phyloP scores from a whole-genome alignment of 2,329 filamentous ascomycete species.

The Pleoardoris graminearum region DNA sequence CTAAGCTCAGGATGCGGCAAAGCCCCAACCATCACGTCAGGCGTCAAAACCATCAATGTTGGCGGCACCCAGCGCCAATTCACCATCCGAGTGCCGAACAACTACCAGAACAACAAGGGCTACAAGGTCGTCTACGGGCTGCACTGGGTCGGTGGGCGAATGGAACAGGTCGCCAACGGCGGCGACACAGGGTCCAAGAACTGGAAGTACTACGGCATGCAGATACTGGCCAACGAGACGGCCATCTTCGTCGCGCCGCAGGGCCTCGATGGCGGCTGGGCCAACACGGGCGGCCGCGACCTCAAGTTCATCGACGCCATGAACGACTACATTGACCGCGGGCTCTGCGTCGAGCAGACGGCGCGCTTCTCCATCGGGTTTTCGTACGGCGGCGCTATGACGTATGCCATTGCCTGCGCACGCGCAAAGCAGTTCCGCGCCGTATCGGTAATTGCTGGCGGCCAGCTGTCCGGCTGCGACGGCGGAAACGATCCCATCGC shows the following conservation, averaged over 20 bases:
- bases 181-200: constrained; percentile 2
- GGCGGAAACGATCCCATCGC: neutral
- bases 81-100: constrained; percentile 42
- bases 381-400: constrained; percentile 50
- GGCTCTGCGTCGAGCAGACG: constrained; percentile 47
- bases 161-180: constrained; percentile 37
- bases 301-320: constrained; percentile 46
- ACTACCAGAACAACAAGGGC: constrained; percentile 44
- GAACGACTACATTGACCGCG: constrained; percentile 40
- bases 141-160: constrained; percentile 48
- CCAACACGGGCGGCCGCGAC: constrained; percentile 46
- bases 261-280: constrained; percentile 43
- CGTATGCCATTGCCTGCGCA: constrained; percentile 47
- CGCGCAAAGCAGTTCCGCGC: constrained; percentile 28
- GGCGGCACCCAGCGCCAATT: constrained; percentile 44
- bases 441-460: neutral
- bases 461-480: neutral
- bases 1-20: no score
- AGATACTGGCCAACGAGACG: constrained; percentile 34
- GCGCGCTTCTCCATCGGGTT: constrained; percentile 49
- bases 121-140: constrained; percentile 48
- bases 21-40: no score
- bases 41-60: no score
- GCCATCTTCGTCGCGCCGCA: constrained; percentile 50
- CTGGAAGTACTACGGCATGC: constrained; percentile 45